Conservation (phyloP, 352 stramenopile species). For the Pythium rhizo-oryzae region DNA sequence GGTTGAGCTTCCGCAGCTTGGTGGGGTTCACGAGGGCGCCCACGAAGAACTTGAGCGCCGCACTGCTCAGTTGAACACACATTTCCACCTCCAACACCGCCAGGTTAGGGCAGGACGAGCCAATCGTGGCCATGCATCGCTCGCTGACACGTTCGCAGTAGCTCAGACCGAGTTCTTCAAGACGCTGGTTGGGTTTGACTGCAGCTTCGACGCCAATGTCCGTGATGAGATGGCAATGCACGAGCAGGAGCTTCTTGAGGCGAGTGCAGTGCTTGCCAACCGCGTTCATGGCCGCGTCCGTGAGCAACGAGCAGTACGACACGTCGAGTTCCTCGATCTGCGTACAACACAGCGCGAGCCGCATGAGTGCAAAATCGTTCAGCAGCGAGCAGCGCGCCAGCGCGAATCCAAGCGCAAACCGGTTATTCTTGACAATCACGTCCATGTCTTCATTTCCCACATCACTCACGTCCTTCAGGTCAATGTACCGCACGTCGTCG, state of each 20-base stretch:
- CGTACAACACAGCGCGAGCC: constrained; percentile 45
- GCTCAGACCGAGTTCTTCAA: constrained; percentile 61
- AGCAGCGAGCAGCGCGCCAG: constrained; percentile 46
- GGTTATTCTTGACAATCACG: constrained; percentile 57
- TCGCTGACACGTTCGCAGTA: constrained; percentile 76
- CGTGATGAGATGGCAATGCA: constrained; percentile 69
- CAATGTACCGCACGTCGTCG: constrained; percentile 55
- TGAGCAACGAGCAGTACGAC: constrained; percentile 65
- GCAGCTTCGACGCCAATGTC: constrained; percentile 80
- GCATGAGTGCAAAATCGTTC: constrained; percentile 45
- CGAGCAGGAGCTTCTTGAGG: constrained; percentile 41
- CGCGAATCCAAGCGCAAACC: constrained; percentile 47
- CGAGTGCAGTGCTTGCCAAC: constrained; percentile 56
- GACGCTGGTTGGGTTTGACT: constrained; percentile 45
- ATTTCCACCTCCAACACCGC: constrained; percentile 54
- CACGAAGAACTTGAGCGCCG: constrained; percentile 61
- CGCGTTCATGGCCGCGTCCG: constrained; percentile 49
- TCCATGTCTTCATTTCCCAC: constrained; percentile 62
- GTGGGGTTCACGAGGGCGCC: constrained; percentile 40
- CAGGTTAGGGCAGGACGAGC: constrained; percentile 49
- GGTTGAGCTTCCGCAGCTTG: constrained; percentile 67
- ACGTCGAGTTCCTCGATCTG: constrained; percentile 84
- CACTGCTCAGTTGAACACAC: constrained; percentile 62
- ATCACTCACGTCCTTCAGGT: constrained; percentile 54
- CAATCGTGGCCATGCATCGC: constrained; percentile 55